Base-by-base conservation (phyloP, 2,329 filamentous ascomycete genomes). In the Paradendryphiella salina region DNA sequence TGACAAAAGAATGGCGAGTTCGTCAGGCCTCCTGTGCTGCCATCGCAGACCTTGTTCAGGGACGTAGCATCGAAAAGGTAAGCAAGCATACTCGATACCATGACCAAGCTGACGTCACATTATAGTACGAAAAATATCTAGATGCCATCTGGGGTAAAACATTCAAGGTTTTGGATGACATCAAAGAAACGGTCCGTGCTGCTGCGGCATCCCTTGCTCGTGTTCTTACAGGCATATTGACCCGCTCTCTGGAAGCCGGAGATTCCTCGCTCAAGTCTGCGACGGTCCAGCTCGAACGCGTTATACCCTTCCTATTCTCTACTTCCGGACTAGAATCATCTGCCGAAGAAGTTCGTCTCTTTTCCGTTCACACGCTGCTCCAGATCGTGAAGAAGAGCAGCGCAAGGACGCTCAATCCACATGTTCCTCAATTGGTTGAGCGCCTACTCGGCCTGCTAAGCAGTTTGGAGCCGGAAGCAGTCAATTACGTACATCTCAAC, bases 401-500 rank as follows among this genome's bases (percentile, higher is more conserved):
- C 21, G 89, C 88, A n/a, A 85, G 84, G 44, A 82, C 86, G 2
- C 77, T 99, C 11, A 83, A 87, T 34, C 86, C 89, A 0, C 96
- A 92, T 73, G 87, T 96, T 18, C 85, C 92, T 0, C 83, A 85
- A 37, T 86, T 99, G 50, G 80, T 96, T 6, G 87, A 91, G 52
- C 86, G 89, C 55, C 83, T 96, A 28, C 80, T 99, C 2, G 86
- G 85, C 0, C 80, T 96, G 3, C 79, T 97, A 15, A 96, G 90
- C 69, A 90, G 90, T 0, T 80, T 97, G 43, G 94, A 99, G 72
- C 90, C 89, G 0, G 87, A 96, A 70, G 85, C 85, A 18, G 85
- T 97, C 65, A 96, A 96, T 64, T 97, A 96, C 70, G 80, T 96
- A 44, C 94, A 96, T 73, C 84, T 96, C 55, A 90, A 95, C 63